Evolutionary conservation across 768 basidiomycete species (phyloP), one percentile per base, ranked within the genome.

Genomic region (Collybiopsis luxurians): DNA sequence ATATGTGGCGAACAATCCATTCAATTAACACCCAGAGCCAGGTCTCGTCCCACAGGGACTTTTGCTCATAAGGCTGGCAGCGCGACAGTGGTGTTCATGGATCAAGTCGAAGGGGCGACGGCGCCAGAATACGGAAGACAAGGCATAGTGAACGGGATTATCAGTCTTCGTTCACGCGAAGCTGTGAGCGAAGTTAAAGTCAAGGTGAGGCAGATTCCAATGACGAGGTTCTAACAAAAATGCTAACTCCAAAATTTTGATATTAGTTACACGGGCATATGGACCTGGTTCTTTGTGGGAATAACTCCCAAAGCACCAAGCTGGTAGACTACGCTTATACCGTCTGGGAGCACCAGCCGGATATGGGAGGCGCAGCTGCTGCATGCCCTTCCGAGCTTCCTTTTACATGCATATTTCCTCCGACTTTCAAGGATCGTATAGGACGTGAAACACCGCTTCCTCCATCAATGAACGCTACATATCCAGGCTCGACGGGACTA

Each of bases 1-100:
- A 66, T 74, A 3, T 71, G 68, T 2, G 82, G 78, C 26, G 87
- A 89, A 61, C 71, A 73, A 53, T 73, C 73, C 17, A 77, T 89
- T 7, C 78, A 82, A 40, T 75, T 74, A 43, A 79, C 83, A 0
- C 81, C 76, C 6, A 67, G 69, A 23, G 56, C 62, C 44, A 38
- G 54, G 27, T 53, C 38, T 48, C 67, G 65, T 2, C 73, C 75
- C n/a, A 74, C 72, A 2, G 78, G 77, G 12, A 68, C 72, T 2
- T 81, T 74, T 62, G 69, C 72, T 30, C 76, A 71, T 55, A 72
- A 67, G 19, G 67, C 68, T 39, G 76, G 76, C 2, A 67, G 68
- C 42, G 66, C 73, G 15, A 76, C 77, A 1, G 59, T 85, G 34
- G 62, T 78, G 11, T 66, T 85, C 4, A 68, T 73, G 19, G 77